Conservation (phyloP, 2,329 filamentous ascomycete species). For the Claviceps capensis region DNA sequence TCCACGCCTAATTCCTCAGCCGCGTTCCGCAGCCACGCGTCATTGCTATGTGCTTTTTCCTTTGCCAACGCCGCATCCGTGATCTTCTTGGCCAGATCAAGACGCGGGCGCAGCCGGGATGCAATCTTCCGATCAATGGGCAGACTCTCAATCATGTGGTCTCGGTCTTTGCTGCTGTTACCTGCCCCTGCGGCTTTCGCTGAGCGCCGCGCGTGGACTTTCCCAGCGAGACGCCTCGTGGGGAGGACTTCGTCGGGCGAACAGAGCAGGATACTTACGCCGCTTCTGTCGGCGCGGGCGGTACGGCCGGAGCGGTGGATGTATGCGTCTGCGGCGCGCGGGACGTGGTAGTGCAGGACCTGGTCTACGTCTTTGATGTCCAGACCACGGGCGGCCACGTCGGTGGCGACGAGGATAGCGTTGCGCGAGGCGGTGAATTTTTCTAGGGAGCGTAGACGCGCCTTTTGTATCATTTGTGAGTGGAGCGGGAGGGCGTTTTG, state of each 20-base stretch:
- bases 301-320: conserved; percentile 93
- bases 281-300: conserved; percentile 64
- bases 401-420: conserved; percentile 73
- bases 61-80: conserved; percentile 74
- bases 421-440: conserved; percentile 61
- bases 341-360: conserved; percentile 90
- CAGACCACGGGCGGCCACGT: conserved; percentile 84
- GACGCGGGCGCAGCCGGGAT: conserved; percentile 59
- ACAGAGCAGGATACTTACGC: conserved; percentile 78
- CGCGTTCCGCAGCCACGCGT: conserved; percentile 69
- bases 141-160: conserved; percentile 64
- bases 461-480: conserved; percentile 92
- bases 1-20: conserved; percentile 91
- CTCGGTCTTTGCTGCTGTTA: not conserved
- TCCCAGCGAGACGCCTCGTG: conserved; percentile 69
- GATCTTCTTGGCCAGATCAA: conserved; percentile 73
- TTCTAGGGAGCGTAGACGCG: conserved; percentile 82
- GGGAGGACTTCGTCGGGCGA: conserved; percentile 81
- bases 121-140: conserved; percentile 74
- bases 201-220: conserved; percentile 58
- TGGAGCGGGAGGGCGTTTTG: conserved; percentile 69
- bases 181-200: conserved; percentile 24
- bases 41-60: conserved; percentile 71
- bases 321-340: conserved; percentile 81
- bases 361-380: conserved; percentile 85